A percentile compares a stretch with the other conserved stretches of the same genome.
Evolutionary conservation across 257 asterid species (phyloP).

Genomic region (Eucommia ulmoides): DNA sequence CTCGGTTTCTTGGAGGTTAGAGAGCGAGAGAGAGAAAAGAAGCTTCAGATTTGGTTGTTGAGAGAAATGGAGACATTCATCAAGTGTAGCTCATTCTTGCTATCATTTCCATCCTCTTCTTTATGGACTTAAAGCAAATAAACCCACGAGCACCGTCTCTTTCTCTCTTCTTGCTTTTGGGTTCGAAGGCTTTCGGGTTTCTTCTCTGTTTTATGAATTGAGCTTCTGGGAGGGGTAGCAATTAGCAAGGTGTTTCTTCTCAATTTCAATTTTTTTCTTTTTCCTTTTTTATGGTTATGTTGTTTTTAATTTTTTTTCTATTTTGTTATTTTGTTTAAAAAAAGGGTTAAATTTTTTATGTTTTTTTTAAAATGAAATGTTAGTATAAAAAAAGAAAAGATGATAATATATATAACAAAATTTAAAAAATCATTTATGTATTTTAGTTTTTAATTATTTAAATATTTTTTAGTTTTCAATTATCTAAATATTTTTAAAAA

Average conservation of each 20-base stretch:
- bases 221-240: not conserved
- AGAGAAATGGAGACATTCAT: constrained; percentile 6
- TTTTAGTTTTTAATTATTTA: too few species aligned
- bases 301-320: too few species aligned
- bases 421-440: too few species aligned
- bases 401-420: too few species aligned
- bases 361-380: too few species aligned
- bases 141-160: not conserved
- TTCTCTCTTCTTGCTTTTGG: constrained; percentile 7
- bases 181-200: constrained; percentile 8
- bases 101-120: not conserved
- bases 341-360: too few species aligned
- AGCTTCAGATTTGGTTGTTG: not conserved
- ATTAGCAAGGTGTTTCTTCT: too few species aligned
- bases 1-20: not conserved
- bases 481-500: too few species aligned
- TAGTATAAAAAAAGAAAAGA: too few species aligned
- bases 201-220: not conserved
- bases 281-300: not conserved
- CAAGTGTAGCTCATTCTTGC: constrained; percentile 14
- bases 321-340: too few species aligned
- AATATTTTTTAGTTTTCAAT: too few species aligned
- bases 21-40: constrained; percentile 5
- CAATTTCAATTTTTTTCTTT: not conserved
- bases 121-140: too few species aligned